These are phyloP conservation scores for Fraxinus anomala DNA, from an alignment of 257 asterid species.

Conservation along the genomic window DNA sequence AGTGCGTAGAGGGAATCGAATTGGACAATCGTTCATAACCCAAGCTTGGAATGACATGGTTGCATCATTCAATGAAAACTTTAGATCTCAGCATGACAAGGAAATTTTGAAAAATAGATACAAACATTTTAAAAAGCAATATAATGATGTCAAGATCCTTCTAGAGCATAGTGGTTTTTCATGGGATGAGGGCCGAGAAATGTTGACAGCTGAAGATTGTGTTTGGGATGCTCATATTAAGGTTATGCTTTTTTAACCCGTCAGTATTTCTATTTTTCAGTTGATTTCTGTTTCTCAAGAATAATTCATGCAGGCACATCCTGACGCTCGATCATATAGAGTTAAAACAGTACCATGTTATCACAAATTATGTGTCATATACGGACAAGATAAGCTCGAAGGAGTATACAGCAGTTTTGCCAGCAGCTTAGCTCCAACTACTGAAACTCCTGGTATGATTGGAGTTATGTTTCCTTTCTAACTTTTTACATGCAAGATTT, in stretches of 20 bases:
- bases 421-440: slow-evolving; percentile 21
- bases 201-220: slow-evolving; percentile 44
- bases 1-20: slow-evolving; percentile 41
- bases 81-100: slow-evolving; percentile 36
- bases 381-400: slow-evolving; percentile 40
- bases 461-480: neutral
- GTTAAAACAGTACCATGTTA: slow-evolving; percentile 43
- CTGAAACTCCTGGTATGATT: slow-evolving; percentile 22
- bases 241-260: slow-evolving; percentile 20
- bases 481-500: neutral
- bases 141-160: slow-evolving; percentile 40
- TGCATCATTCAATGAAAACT: slow-evolving; percentile 39
- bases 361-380: slow-evolving; percentile 40
- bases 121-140: slow-evolving; percentile 49
- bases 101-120: slow-evolving; percentile 46
- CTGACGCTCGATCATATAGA: slow-evolving; percentile 44
- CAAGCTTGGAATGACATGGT: slow-evolving; percentile 50
- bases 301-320: slow-evolving; percentile 37
- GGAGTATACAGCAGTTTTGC: slow-evolving; percentile 24
- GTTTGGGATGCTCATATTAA: slow-evolving; percentile 47
- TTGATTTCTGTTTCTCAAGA: slow-evolving; percentile 10
- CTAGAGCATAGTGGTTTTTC: slow-evolving; percentile 39
- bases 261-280: neutral
- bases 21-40: slow-evolving; percentile 41
- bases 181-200: slow-evolving; percentile 46